phyloP scores from a whole-genome alignment of 306 rosid species.

The Cucumis sativus region Cucumber_9930_V3 NC_026660.2:1453501-1454000 shows the following conservation, averaged over 20 bases:
- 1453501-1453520: conserved; percentile 77
- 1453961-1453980: background rate
- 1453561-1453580: background rate
- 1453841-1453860: too few relatives aligned
- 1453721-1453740: background rate
- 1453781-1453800: background rate
- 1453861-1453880: background rate
- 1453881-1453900: background rate
- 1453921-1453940: background rate
- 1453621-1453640: background rate
- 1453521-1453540: conserved; percentile 56
- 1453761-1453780: background rate
- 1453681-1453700: background rate
- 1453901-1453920: background rate
- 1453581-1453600: background rate
- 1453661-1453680: background rate
- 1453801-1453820: background rate
- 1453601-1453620: background rate
- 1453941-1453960: background rate
- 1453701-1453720: background rate
- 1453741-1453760: background rate
- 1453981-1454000: background rate
- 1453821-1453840: too few relatives aligned
- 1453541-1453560: background rate
- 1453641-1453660: background rate